Evolutionary conservation across 805 yeast species (phyloP).

Genomic region (Lachancea kluyveri): DNA sequence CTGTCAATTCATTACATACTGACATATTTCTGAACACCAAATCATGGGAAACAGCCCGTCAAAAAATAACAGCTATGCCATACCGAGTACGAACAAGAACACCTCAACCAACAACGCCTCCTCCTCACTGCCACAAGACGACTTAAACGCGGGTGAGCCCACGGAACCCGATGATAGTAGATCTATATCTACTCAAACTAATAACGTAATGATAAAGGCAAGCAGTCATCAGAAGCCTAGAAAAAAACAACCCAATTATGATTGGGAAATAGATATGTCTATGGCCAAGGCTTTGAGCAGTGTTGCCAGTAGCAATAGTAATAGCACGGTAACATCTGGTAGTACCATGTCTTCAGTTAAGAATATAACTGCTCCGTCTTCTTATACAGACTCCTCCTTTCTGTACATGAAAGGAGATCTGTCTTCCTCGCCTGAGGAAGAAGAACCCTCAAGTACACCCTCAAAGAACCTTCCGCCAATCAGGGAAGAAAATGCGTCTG

Average conservation of each 20-base stretch:
- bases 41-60: slow-evolving; percentile 66
- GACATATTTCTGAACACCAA: too few species aligned
- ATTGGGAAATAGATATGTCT: slow-evolving; percentile 31
- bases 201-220: slow-evolving; percentile 12
- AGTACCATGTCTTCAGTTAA: slow-evolving; percentile 1
- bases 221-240: slow-evolving; percentile 16
- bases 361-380: slow-evolving; percentile 6
- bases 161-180: slow-evolving; percentile 44
- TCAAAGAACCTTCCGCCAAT: slow-evolving; percentile 8
- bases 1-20: too few species aligned
- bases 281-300: slow-evolving; percentile 26
- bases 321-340: slow-evolving; percentile 7
- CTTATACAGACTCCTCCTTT: slow-evolving; percentile 7
- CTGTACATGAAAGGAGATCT: slow-evolving; percentile 5
- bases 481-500: slow-evolving; percentile 10
- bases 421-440: slow-evolving; percentile 11
- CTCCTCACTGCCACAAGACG: slow-evolving; percentile 28
- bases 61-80: slow-evolving; percentile 32
- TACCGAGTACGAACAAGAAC: slow-evolving; percentile 33
- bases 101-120: slow-evolving; percentile 17
- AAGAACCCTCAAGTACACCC: slow-evolving; percentile 2
- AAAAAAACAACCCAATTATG: slow-evolving; percentile 15
- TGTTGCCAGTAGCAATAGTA: slow-evolving; percentile 11
- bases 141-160: slow-evolving; percentile 33
- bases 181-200: slow-evolving; percentile 32